Conservation (phyloP, 495 filamentous ascomycete species). For the Physcia stellaris region DNA sequence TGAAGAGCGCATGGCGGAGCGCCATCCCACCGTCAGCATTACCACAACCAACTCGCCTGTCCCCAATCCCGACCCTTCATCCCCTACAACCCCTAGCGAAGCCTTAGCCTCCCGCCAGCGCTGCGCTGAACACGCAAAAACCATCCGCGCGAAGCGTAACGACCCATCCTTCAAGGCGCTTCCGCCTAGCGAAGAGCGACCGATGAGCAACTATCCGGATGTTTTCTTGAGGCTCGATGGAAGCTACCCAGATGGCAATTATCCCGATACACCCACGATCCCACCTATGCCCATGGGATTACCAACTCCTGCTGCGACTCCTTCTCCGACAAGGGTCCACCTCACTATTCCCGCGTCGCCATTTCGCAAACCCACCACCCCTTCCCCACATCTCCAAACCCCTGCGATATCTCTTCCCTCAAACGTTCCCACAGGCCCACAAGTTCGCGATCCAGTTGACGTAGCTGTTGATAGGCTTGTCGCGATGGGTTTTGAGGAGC, state of each 20-base stretch:
- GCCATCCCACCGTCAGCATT: constrained; percentile 9
- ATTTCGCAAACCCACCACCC: constrained; percentile 1
- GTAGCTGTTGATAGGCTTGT: constrained; percentile 34
- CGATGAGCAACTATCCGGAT: constrained; percentile 30
- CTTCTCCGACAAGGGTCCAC: constrained; percentile 8
- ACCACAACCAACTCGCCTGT: constrained; percentile 4
- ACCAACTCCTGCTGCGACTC: background rate
- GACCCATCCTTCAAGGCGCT: constrained; percentile 21
- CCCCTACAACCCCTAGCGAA: constrained; percentile 5
- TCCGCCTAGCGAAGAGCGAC: constrained; percentile 26
- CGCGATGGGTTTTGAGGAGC: constrained; percentile 32
- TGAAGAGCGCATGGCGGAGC: constrained; percentile 30
- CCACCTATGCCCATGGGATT: background rate
- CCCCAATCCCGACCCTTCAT: constrained; percentile 10
- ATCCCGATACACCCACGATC: constrained; percentile 4
- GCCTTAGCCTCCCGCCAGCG: constrained; percentile 21
- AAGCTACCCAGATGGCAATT: too few relatives aligned
- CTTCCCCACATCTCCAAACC: constrained; percentile 14
- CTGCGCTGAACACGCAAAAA: constrained; percentile 25
- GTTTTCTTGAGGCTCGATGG: constrained; percentile 21
- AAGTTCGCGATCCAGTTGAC: constrained; percentile 39
- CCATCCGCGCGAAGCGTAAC: constrained; percentile 28
- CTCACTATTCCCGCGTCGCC: constrained; percentile 9
- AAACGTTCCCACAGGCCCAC: constrained; percentile 20
- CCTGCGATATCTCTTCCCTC: constrained; percentile 9